Conservation (phyloP, 768 basidiomycete species). For the Leucosporidium creatinivorum region DNA sequence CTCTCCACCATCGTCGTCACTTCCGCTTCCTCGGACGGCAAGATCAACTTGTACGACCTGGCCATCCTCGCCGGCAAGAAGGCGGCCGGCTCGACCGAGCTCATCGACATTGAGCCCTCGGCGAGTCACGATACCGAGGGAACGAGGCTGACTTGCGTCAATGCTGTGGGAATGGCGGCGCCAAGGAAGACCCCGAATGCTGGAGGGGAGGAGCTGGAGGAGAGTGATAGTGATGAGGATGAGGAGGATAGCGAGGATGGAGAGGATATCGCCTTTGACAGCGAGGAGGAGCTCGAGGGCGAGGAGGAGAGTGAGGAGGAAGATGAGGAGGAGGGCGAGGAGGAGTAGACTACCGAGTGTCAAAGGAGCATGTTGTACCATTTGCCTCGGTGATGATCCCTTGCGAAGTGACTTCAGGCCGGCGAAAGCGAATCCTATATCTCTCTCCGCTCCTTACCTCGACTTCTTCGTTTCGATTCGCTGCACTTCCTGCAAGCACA, state of each 20-base stretch:
- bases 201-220: constrained; percentile 39
- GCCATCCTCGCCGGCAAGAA: constrained; percentile 46
- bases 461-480: too few relatives aligned
- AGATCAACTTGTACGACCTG: constrained; percentile 68
- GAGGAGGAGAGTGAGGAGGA: constrained; percentile 29
- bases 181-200: constrained; percentile 38
- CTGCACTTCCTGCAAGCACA: too few relatives aligned
- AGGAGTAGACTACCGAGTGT: constrained; percentile 22
- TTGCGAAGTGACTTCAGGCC: too few relatives aligned
- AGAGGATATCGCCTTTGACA: constrained; percentile 29
- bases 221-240: constrained; percentile 42
- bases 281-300: constrained; percentile 27
- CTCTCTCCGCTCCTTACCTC: too few relatives aligned
- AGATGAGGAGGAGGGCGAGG: constrained; percentile 32
- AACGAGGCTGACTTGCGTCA: constrained; percentile 67
- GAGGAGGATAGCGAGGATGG: constrained; percentile 36
- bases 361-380: constrained; percentile 1
- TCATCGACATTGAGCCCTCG: constrained; percentile 49
- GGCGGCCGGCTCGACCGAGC: constrained; percentile 32
- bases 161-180: constrained; percentile 41
- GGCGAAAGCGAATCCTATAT: too few relatives aligned
- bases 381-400: too few relatives aligned
- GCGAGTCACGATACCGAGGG: constrained; percentile 76
- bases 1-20: constrained; percentile 55
- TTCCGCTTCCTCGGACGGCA: constrained; percentile 85